Percentiles rank a stretch among this genome's conserved stretches.
These are phyloP conservation scores for Penicillium sp. DNA, from an alignment of 2,329 filamentous ascomycete species.

Conservation along the genomic window DNA sequence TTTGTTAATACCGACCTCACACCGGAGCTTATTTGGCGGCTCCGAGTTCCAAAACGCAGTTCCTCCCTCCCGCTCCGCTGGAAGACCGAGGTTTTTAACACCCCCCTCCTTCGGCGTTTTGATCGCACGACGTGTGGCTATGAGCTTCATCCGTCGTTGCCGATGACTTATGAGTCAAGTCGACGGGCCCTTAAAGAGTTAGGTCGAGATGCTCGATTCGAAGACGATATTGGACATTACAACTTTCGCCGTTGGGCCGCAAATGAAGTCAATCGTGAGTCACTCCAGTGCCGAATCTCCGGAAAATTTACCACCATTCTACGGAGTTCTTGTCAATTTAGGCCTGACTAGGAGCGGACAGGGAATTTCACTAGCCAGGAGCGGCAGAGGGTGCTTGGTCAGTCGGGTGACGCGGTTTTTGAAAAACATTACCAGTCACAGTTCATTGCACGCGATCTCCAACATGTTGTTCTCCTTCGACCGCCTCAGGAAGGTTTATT, in stretches of 20 bases:
- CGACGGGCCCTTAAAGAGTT: conserved; percentile 25
- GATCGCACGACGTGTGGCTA: conserved; percentile 23
- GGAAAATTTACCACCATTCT: too few relatives aligned
- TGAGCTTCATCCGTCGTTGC: conserved; percentile 21
- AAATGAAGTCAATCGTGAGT: conserved; percentile 31
- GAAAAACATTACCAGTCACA: conserved; percentile 30
- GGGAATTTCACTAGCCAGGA: conserved; percentile 30
- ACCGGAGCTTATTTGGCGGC: conserved; percentile 25
- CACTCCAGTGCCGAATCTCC: too few relatives aligned
- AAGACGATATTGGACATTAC: conserved; percentile 31
- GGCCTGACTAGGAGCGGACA: too few relatives aligned
- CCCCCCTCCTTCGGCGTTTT: conserved; percentile 25
- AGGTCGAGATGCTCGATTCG: conserved; percentile 24
- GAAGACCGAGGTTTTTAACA: conserved; percentile 19
- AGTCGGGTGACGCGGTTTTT: conserved; percentile 27
- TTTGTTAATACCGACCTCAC: conserved; percentile 27
- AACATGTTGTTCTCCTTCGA: conserved; percentile 29
- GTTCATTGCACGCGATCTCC: conserved; percentile 27
- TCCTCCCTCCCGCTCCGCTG: conserved; percentile 18
- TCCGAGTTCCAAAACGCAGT: conserved; percentile 1
- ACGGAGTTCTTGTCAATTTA: too few relatives aligned
- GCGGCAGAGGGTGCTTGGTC: conserved; percentile 26
- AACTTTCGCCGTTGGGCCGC: conserved; percentile 27
- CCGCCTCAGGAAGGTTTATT: conserved; percentile 26
- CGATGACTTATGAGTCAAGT: conserved; percentile 30